Evolutionary conservation across 1,139 yeast species (phyloP).

Genomic region (Debaryomyces subglobosus): DNA sequence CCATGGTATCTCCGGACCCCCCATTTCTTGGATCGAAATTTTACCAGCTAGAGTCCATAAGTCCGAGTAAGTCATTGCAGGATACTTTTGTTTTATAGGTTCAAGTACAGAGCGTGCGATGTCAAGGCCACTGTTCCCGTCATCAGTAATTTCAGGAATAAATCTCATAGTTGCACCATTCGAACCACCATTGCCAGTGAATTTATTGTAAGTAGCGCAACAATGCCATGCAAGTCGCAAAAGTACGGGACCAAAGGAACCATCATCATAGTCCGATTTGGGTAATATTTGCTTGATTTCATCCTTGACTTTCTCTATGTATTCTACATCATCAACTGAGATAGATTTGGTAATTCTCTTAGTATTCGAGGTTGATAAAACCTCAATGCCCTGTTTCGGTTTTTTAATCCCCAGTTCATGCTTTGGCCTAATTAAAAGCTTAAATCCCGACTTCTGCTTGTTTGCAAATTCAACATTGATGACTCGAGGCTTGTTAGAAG

Average conservation of each 20-base stretch:
- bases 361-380: constrained; percentile 8
- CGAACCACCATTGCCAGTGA: constrained; percentile 63
- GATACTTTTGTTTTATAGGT: constrained; percentile 57
- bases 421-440: constrained; percentile 13
- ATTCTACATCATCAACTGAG: constrained; percentile 12
- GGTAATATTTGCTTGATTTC: constrained; percentile 20
- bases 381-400: constrained; percentile 8
- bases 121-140: constrained; percentile 63
- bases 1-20: constrained; percentile 64
- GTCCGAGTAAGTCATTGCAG: constrained; percentile 62
- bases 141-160: constrained; percentile 49
- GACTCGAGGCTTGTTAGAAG: constrained; percentile 4
- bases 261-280: constrained; percentile 52
- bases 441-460: constrained; percentile 11
- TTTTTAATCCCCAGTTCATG: constrained; percentile 10
- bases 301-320: constrained; percentile 16
- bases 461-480: constrained; percentile 15
- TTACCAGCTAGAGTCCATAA: constrained; percentile 69
- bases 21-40: constrained; percentile 61
- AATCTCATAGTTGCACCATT: constrained; percentile 71
- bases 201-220: constrained; percentile 63
- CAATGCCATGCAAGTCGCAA: constrained; percentile 75
- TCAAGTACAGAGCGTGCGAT: constrained; percentile 58
- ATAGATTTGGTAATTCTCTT: constrained; percentile 13
- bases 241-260: constrained; percentile 65